Evolutionary conservation across 225 moss, liverwort and hornwort genomes (phyloP).

Genomic region (Physcomitrium patens): DNA sequence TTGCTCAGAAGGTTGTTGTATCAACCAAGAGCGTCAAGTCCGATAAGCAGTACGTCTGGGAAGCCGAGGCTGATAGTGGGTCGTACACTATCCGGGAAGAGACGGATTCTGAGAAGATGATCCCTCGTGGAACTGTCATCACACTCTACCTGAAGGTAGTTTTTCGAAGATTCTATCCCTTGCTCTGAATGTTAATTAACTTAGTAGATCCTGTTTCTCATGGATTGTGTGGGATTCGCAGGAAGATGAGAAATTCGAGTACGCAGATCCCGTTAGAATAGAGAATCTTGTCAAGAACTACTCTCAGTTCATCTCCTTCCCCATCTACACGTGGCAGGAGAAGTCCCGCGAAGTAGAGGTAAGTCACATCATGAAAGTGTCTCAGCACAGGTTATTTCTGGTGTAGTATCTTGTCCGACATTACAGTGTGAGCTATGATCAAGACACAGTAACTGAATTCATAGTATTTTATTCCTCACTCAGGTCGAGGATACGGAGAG

Average conservation of each 20-base stretch:
- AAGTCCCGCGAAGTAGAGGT: slow-evolving; percentile 74
- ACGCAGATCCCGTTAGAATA: slow-evolving; percentile 61
- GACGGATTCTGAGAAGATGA: slow-evolving; percentile 50
- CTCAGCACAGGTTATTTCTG: too few species aligned
- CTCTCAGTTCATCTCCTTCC: slow-evolving; percentile 86
- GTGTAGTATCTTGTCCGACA: too few species aligned
- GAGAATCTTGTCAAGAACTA: slow-evolving; percentile 78
- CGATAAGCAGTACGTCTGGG: slow-evolving; percentile 71
- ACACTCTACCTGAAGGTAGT: slow-evolving; percentile 66
- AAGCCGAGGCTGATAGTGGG: slow-evolving; percentile 76
- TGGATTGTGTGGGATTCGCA: slow-evolving; percentile 31
- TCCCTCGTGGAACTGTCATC: slow-evolving; percentile 65
- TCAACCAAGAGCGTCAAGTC: slow-evolving; percentile 68
- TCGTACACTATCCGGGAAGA: slow-evolving; percentile 72
- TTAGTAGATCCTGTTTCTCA: background rate
- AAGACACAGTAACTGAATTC: background rate
- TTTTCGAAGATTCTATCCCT: background rate
- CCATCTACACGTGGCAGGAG: slow-evolving; percentile 77
- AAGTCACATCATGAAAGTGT: background rate
- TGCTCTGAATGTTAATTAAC: background rate
- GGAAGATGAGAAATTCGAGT: slow-evolving; percentile 76
- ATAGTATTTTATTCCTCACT: background rate
- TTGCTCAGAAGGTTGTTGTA: slow-evolving; percentile 68
- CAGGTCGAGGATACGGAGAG: slow-evolving; percentile 40
- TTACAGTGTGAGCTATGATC: too few species aligned